Base-by-base conservation (phyloP, 1,139 yeast genomes). In the Hansenula lynferdii region DNA sequence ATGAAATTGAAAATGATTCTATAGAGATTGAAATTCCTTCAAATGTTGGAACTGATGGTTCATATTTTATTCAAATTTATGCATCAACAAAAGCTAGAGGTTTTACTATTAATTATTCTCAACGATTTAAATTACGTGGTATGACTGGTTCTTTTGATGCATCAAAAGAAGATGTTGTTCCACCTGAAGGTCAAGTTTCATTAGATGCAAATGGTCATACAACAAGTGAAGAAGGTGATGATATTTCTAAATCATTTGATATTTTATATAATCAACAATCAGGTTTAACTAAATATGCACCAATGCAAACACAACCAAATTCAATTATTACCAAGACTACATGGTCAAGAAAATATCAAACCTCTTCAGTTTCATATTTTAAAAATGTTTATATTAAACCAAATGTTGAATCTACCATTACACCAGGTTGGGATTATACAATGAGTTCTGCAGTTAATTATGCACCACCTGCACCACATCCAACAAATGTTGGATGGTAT, bases 261-360 rank as follows among this genome's bases (percentile, higher is more conserved):
- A 70, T 85, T 8, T 70, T 89, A 6, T 89, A 87, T 61, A 74
- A 87, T 3, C 45, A 54, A 43, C 97, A 89, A 65, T 83, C 95
- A 0, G 95, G 95, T 28, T 61, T 48, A 36, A 74, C 83, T 3
- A 71, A 86, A 58, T 85, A 65, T 61, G 97, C 97, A 1, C 96
- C 96, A 36, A 87, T 89, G 96, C 96, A 87, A 63, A 61, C 69
- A 42, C 95, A 87, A 63, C 96, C 97, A 8, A 85, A 80, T 5
- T 57, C 84, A 3, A 69, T 62, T 8, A 77, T 86, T n/a, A 82
- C 95, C 1, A 78, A 75, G 18, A 69, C 80, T 5, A 63, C 80
- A 3, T 82, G 86, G 85, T 57, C 77, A 2, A 69, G 76, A 54
- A 64, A 70, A 47, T 81, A 64, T 58, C 79, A 90, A 15, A 74